Conservation (phyloP, 139 green algal genomes). For the Gonium pectorale region DNA sequence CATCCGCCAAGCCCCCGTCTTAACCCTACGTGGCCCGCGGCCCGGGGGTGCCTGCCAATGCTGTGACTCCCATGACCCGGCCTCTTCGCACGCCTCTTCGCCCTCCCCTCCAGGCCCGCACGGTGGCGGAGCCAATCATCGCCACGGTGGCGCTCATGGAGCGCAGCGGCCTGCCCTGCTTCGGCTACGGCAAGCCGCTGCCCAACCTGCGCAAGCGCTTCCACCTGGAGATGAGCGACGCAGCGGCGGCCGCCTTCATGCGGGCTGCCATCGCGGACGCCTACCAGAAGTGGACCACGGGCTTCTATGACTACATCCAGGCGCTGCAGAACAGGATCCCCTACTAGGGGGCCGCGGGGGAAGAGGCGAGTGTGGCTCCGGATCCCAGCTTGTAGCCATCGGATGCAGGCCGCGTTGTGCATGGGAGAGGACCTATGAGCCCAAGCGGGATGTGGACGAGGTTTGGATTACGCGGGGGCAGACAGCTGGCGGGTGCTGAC, state of each 20-base stretch:
- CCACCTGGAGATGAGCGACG: slow-evolving; percentile 65
- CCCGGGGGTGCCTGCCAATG: no score
- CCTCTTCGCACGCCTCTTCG: no score
- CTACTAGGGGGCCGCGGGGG: slow-evolving; percentile 13
- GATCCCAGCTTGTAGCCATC: no score
- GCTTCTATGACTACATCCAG: slow-evolving; percentile 91
- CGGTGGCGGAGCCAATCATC: slow-evolving; percentile 89
- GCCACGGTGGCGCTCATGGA: slow-evolving; percentile 92
- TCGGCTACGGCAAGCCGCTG: slow-evolving; percentile 83
- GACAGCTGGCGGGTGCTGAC: no score
- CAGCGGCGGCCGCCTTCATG: slow-evolving; percentile 77
- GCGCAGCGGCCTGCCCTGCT: slow-evolving; percentile 90
- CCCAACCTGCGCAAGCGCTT: slow-evolving; percentile 90
- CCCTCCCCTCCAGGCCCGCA: slow-evolving; percentile 83
- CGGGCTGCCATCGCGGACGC: slow-evolving; percentile 77
- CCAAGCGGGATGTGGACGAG: no score
- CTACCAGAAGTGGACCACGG: slow-evolving; percentile 95
- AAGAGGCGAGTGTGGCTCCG: no score
- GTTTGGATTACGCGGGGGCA: no score
- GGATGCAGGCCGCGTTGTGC: no score
- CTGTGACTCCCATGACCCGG: no score
- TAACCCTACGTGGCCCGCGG: no score
- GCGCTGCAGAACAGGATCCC: slow-evolving; percentile 62
- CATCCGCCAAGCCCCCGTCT: no score
- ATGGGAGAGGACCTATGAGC: no score